phyloP scores from a whole-genome alignment of 148 eudicot genomes.

The Dysphania ambrosioides region DNA sequence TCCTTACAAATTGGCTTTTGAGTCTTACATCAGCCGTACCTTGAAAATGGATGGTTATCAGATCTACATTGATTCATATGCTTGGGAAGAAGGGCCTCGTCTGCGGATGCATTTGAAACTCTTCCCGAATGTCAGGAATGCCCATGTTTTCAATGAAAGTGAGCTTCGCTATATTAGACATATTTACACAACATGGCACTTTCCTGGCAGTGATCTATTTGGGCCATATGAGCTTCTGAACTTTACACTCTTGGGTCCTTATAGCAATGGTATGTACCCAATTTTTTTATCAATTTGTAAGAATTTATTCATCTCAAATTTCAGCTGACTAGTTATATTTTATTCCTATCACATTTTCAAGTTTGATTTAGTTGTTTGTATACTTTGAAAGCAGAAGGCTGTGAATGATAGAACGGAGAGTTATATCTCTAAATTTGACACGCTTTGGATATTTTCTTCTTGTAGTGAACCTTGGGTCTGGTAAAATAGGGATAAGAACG shows the following conservation, averaged over 20 bases:
- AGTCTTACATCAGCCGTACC: constrained; percentile 44
- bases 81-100: constrained; percentile 87
- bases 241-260: constrained; percentile 79
- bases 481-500: constrained; percentile 39
- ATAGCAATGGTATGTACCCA: constrained; percentile 47
- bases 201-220: constrained; percentile 60
- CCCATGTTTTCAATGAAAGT: constrained; percentile 47
- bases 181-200: constrained; percentile 57
- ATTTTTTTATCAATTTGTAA: neutral
- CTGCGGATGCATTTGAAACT: constrained; percentile 76
- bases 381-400: neutral
- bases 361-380: neutral
- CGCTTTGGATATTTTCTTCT: constrained; percentile 18
- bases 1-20: constrained; percentile 52
- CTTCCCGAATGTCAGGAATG: constrained; percentile 42
- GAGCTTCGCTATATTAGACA: constrained; percentile 52
- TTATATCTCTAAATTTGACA: neutral
- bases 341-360: neutral
- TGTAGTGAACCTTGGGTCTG: constrained; percentile 37
- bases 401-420: neutral
- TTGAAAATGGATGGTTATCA: constrained; percentile 54
- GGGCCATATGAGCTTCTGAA: constrained; percentile 96
- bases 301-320: neutral
- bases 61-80: constrained; percentile 58
- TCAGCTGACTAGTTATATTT: neutral